Base-by-base conservation (phyloP, 1,284 basidiomycete species). In the Cryptococcus sp. region DNA sequence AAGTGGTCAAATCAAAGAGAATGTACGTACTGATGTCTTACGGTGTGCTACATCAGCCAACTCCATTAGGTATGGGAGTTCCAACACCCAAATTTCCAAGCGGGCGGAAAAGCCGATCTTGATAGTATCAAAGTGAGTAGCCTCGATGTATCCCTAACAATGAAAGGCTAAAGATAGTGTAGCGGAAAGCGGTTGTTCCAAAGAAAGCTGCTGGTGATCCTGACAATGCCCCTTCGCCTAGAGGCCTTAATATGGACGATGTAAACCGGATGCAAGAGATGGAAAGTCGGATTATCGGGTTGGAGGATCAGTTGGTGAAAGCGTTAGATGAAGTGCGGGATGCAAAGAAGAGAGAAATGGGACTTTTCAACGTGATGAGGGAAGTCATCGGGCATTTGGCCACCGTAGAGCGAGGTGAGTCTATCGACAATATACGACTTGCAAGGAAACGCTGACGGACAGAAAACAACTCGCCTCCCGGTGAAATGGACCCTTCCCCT, bases 51-150 rank as follows among this genome's bases (percentile, higher is more conserved):
- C 38, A 30, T 8, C 30, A 23, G 10, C 13, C 47, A 56, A 47
- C 49, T 46, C 45, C 47, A 31, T 23, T 76, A 90, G 84, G 86
- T 86, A 58, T 98, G 95, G 94, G 95, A 93, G 34, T 98, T 98
- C 74, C 85, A 88, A 52, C 94, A 98, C 75, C 91, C 93, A 4
- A 88, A 92, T 70, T 98, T 98, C 75, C 88, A 89, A 64, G 85
- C 90, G 6, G 88, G 93, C 73, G 80, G 89, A 36, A 85, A 86
- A 47, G 86, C 90, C 53, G 86, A 86, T 13, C 84, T 97, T 50
- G 92, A 97, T 73, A 90, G 91, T 67, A 96, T 97, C 79, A 93
- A 93, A 78, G 74, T 73, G 38, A 50, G 68, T 55, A 13, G 3
- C 45, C 41, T 31, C 3, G 5, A 35, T 11, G 7, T 23, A 23